Evolutionary conservation across 768 basidiomycete species (phyloP).

Genomic region (Lactifluus pinguis): DNA sequence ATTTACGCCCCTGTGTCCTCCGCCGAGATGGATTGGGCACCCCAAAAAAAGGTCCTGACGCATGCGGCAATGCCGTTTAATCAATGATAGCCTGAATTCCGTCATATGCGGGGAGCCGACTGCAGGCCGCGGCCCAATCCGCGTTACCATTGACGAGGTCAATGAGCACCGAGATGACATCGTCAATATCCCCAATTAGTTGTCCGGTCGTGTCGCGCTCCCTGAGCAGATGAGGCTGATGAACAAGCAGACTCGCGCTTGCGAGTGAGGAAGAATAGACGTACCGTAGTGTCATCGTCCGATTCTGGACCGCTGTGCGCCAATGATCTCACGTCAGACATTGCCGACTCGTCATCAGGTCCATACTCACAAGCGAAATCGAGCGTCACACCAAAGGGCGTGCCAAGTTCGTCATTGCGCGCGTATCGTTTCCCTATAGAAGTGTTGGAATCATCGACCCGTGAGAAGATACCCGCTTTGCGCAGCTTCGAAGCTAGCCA

Average conservation of each 20-base stretch:
- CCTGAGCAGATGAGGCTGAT: conserved; percentile 24
- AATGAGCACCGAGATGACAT: conserved; percentile 73
- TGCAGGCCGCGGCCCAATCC: conserved; percentile 70
- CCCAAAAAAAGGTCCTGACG: conserved; percentile 10
- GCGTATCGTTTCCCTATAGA: conserved; percentile 97
- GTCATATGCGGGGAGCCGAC: conserved; percentile 66
- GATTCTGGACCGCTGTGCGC: conserved; percentile 70
- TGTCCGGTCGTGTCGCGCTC: conserved; percentile 95
- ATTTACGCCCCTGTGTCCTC: not conserved
- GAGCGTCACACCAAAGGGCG: conserved; percentile 91
- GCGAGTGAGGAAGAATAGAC: conserved; percentile 20
- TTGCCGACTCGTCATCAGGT: conserved; percentile 14
- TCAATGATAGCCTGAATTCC: conserved; percentile 84
- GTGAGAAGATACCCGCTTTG: conserved; percentile 78
- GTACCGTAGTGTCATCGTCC: conserved; percentile 89
- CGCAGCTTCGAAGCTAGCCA: conserved; percentile 75
- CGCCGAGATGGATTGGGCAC: not conserved
- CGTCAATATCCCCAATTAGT: conserved; percentile 82
- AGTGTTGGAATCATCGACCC: conserved; percentile 92
- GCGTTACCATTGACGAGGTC: conserved; percentile 69
- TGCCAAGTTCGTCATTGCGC: conserved; percentile 96
- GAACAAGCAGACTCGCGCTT: not conserved
- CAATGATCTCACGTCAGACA: conserved; percentile 9
- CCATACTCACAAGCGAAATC: conserved; percentile 77
- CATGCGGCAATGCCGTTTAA: conserved; percentile 9